Base-by-base conservation (phyloP, 192 early-diverging fungal genomes). In the Entomortierella lignicola region DNA sequence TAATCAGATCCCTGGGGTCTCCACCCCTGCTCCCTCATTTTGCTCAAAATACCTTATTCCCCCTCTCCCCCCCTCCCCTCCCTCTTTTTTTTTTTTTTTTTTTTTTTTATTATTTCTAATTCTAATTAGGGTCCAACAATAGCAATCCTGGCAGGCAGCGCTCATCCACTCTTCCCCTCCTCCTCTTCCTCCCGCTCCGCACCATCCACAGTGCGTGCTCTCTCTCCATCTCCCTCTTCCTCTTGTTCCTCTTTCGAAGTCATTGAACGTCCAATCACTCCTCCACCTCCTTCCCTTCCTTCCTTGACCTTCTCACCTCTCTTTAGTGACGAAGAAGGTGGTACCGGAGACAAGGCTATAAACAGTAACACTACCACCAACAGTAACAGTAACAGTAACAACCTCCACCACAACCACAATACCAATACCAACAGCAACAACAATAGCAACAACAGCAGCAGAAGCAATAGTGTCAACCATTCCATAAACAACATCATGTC, bases 101-200 rank as follows among this genome's bases (percentile, higher is more conserved):
- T n/a, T n/a, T n/a, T n/a, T n/a, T n/a, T n/a, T n/a, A n/a, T n/a
- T n/a, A n/a, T n/a, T n/a, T n/a, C n/a, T n/a, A 18, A 5, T 15
- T 39, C 23, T 30, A 32, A 30, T 26, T 60, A 70, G 68, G 39
- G 59, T 62, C 59, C 60, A 54, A 23, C 42, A n/a, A 25, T 34
- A 55, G 27, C 68, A 70, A 64, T 43, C 54, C 70, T 72, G 70
- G 70, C 70, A 59, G 70, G 61, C 70, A 72, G 43, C 32, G 51
- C 37, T 61, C 59, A 70, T 62, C 44, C 59, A 25, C 58, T 48
- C 31, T 41, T 60, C 52, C 52, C 57, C 44, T 60, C 66, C 34
- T 20, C 59, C 2, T 64, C 63, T 15, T 50, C 60, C 60, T 17
- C 60, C 60, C 55, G 42, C 57, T 41, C 66, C 37, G 56, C 58